Evolutionary conservation across 2,329 filamentous ascomycete genomes (phyloP), one percentile per base, ranked within the genome.

Genomic region (Fusarium euwallaceae): DNA sequence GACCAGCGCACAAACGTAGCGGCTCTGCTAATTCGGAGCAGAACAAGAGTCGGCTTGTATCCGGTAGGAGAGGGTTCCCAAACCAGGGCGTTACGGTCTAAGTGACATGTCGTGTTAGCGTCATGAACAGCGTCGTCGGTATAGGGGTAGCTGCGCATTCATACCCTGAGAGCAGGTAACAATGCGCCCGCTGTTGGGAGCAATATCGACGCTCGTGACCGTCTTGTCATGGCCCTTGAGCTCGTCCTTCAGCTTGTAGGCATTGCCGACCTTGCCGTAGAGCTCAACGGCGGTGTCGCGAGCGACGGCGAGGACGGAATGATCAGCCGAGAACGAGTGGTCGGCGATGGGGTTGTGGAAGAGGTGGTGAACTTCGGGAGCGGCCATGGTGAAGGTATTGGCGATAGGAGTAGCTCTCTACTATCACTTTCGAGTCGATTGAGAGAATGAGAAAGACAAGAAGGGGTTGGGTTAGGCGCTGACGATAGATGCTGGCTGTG

Each of bases 1-100:
- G 95, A 97, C 97, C 97, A 99, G 80, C 97, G 94, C 61, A 98
- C 97, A 81, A 96, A 98, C 0, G 97, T 99, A 5, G 97, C 97
- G 20, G 97, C 97, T 71, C 97, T 92, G 86, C 97, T 98, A 86
- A 99, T 98, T 81, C 97, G 94, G 61, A 99, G 93, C 70, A 99
- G 92, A 20, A 99, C 97, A 64, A 99, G 91, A 1, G 97, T 99
- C 4, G 97, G 97, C 85, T 98, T 98, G 91, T 97, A 99, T 66
- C 95, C 96, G 45, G 91, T 89, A 2, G 94, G 90, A n/a, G 95
- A 95, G 22, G 94, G 94, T 82, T 99, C 97, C 97, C 97, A 99
- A 63, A 99, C 97, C 77, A 98, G 93, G 71, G 97, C 97, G 84
- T 99, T 99, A 78, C 97, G 94, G 84, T 99, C 97, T 97, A 62